These are phyloP conservation scores for Malassezia brasiliensis DNA, from an alignment of 1,284 basidiomycete species.

Conservation along the genomic window DNA sequence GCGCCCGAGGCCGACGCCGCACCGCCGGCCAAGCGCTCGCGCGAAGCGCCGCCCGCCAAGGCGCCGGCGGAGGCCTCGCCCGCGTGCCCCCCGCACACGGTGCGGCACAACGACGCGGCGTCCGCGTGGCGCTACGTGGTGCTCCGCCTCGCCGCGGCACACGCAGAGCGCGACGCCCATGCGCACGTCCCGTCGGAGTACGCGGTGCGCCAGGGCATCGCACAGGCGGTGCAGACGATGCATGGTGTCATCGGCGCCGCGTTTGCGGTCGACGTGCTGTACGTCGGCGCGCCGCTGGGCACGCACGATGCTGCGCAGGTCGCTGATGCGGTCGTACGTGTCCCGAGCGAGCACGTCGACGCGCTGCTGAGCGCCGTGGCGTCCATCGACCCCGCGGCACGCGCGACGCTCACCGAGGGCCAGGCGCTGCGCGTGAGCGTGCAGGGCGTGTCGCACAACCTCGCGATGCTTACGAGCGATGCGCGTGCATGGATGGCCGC, in stretches of 20 bases:
- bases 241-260: constrained; percentile 25
- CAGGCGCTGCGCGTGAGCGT: constrained; percentile 8
- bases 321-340: constrained; percentile 9
- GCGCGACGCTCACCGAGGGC: neutral
- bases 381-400: neutral
- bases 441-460: constrained; percentile 4
- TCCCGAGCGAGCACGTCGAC: constrained; percentile 10
- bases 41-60: neutral
- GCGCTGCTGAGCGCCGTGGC: constrained; percentile 2
- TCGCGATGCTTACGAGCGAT: constrained; percentile 7
- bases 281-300: constrained; percentile 13
- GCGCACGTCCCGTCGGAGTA: constrained; percentile 12
- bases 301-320: neutral
- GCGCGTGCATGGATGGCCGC: constrained; percentile 10
- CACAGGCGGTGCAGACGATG: constrained; percentile 17
- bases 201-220: constrained; percentile 17
- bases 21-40: neutral
- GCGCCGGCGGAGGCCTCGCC: neutral
- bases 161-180: constrained; percentile 13
- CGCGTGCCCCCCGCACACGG: no score
- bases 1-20: neutral
- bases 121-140: constrained; percentile 10
- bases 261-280: constrained; percentile 26
- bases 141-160: constrained; percentile 6
- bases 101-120: neutral